Evolutionary conservation across 2,329 filamentous ascomycete genomes (phyloP), one percentile per base, ranked within the genome.

Genomic region (Scytalidium sp.): DNA sequence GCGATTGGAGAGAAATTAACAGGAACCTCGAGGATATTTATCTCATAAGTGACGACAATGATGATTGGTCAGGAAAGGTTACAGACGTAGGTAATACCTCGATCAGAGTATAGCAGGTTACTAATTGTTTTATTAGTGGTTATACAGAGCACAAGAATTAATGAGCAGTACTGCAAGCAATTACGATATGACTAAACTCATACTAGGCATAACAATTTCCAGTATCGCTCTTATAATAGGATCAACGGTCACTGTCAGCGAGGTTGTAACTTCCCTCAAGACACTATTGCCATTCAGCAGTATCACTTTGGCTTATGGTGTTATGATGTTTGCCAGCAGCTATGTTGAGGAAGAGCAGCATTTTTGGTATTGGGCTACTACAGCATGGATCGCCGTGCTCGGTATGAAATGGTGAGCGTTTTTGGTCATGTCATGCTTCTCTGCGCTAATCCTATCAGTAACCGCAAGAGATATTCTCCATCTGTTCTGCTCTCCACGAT

Each of bases 341-440:
- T 99, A 94, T 66, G 90, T 99, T 2, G 94, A 99, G 68, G 94
- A 99, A 70, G 94, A 99, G 67, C 94, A 99, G 45, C 90, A 97
- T 58, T 97, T 96, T 66, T 99, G 94, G 94, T 97, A 99, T 70
- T 97, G 93, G 91, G 71, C 83, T 1, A 80, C 86, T 0, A 84
- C 87, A 0, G 79, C 82, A 6, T 95, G 88, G 88, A 64, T 87
- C 25, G 69, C 74, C 1, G 72, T 76, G 23, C 69, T 86, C 11
- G 75, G 73, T 25, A 56, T 79, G 40, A 76, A 73, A 56, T 69
- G 71, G 61, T 64, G 53, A 10, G 51, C 43, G 20, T 9, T 17
- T 8, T 41, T 4, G 17, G 8, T 43, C n/a, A n/a, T n/a, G 19
- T 49, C 23, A 29, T n/a, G 25, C 20, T 32, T 53, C 19, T 36